Conservation (phyloP, 805 yeast genomes). For the Starmera dryadoides region DNA sequence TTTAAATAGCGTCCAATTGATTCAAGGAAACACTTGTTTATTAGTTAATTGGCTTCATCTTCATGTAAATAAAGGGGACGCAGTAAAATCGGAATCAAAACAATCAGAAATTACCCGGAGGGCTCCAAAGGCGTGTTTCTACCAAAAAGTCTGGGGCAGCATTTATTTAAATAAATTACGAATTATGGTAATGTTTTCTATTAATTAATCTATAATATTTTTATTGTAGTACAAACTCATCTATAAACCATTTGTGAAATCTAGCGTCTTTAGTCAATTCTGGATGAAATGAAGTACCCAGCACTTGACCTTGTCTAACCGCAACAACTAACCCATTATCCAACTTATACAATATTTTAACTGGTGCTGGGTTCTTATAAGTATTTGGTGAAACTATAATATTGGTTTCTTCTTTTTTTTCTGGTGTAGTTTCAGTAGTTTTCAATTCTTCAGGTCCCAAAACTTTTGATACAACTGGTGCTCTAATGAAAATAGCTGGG, state of each 20-base stretch:
- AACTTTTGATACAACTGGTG: constrained; percentile 52
- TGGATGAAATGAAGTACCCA: constrained; percentile 80
- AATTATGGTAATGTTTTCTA: no score
- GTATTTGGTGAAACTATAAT: neutral
- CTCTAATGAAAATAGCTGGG: constrained; percentile 57
- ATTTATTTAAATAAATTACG: no score
- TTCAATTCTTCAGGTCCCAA: constrained; percentile 9
- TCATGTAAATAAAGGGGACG: no score
- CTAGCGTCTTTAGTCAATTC: constrained; percentile 53
- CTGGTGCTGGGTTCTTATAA: constrained; percentile 10
- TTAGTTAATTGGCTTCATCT: no score
- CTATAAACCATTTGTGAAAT: constrained; percentile 67
- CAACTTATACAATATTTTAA: constrained; percentile 35
- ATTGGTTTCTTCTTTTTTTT: no score
- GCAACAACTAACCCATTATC: constrained; percentile 50
- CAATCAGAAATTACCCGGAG: no score
- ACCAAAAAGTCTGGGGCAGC: no score
- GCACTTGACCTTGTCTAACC: constrained; percentile 55
- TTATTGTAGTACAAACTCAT: constrained; percentile 39
- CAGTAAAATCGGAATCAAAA: no score
- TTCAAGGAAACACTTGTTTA: no score
- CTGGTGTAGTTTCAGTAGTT: neutral
- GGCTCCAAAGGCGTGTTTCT: no score
- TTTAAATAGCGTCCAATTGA: no score
- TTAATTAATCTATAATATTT: neutral